phyloP scores from a whole-genome alignment of 805 yeast genomes.

The Lachancea nothofagi region DNA sequence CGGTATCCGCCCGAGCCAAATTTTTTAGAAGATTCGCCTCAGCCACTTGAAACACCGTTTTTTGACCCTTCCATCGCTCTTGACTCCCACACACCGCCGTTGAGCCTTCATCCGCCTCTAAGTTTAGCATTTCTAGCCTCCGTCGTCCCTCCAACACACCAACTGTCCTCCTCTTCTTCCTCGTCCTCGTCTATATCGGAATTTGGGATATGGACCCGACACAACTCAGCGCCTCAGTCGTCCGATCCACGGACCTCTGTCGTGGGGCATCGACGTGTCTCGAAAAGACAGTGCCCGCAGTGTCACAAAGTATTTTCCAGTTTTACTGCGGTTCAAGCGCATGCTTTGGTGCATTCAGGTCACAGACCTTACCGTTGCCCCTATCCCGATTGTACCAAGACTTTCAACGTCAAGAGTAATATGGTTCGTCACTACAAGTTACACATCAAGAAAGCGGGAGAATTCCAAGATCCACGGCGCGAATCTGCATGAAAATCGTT shows the following conservation, averaged over 20 bases:
- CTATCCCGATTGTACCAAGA: constrained; percentile 57
- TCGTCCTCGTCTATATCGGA: not conserved
- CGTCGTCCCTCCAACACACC: not conserved
- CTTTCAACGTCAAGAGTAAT: constrained; percentile 69
- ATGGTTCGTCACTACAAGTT: constrained; percentile 70
- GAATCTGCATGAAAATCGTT: not conserved
- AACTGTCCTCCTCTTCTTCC: not conserved
- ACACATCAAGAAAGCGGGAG: constrained; percentile 36
- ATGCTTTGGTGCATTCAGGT: constrained; percentile 69
- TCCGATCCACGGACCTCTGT: not conserved
- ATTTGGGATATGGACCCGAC: not conserved
- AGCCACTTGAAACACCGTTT: too few relatives aligned
- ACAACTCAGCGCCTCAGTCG: not conserved
- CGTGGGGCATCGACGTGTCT: not conserved
- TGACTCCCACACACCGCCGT: too few relatives aligned
- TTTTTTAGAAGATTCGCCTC: too few relatives aligned
- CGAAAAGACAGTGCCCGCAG: constrained; percentile 38
- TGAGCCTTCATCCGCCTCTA: too few relatives aligned
- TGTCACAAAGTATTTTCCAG: constrained; percentile 70
- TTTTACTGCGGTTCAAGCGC: constrained; percentile 73
- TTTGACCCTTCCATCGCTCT: too few relatives aligned
- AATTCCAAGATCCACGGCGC: not conserved
- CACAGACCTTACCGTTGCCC: constrained; percentile 59
- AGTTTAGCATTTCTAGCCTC: too few relatives aligned
- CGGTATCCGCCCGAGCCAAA: too few relatives aligned